Evolutionary conservation across 805 yeast species (phyloP), one percentile per base, ranked within the genome.

Genomic region (Zygosaccharomyces rouxii): DNA sequence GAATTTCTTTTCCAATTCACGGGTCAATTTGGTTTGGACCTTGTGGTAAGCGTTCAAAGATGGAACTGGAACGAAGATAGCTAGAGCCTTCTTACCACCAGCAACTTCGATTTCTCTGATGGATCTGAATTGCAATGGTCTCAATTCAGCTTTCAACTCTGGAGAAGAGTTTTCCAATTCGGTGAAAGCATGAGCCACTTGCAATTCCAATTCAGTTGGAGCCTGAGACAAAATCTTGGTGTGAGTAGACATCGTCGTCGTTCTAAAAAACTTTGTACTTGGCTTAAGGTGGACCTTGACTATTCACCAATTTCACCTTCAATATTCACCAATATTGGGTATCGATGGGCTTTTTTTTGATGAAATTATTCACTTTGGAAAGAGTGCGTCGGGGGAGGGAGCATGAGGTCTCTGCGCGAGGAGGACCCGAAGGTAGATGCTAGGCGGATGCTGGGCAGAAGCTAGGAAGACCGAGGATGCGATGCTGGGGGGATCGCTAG

Each of bases 1-100:
- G 90, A 92, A 94, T 82, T 94, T 92, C 95, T 92, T 92, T 82
- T 92, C 99, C 75, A 92, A 86, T 83, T 92, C 99, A 80, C 98
- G 92, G 80, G 97, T 89, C 75, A 92, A 85, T 79, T 90, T 86
- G 69, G 81, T 81, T 83, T 92, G 99, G 71, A 92, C 95, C 80
- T 85, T 89, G 88, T 90, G 97, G 92, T 89, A 89, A 64, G 85
- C 84, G 64, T 81, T 69, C 73, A 89, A 83, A 69, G 88, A 80
- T 77, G 98, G 97, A 66, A 86, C 95, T 75, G 99, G 99, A 68
- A 92, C 97, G 72, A 94, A 92, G 79, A 94, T 79, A 75, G 90
- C 96, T 74, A 94, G 84, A 68, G 97, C 98, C 81, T 89, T 89
- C 85, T 92, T 92, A 81, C 97, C 97, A 76, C 96, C 96, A 69